These are phyloP conservation scores for Taxawa tesnikishii DNA, from an alignment of 2,329 filamentous ascomycete species.

Conservation along the genomic window DNA sequence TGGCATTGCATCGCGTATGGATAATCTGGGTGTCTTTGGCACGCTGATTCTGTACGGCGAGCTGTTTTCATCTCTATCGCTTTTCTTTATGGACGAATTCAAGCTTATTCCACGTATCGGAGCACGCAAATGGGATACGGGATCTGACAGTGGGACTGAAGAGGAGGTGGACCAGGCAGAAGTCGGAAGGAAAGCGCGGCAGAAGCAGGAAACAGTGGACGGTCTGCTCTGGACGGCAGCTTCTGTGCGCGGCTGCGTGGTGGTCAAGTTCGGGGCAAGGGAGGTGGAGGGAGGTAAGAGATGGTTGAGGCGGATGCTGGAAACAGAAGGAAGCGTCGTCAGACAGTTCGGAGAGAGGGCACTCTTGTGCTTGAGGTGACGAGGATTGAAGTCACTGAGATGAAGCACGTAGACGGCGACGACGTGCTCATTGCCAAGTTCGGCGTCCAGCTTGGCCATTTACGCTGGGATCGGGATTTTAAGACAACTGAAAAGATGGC, in stretches of 20 bases:
- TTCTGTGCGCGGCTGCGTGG: slow-evolving; percentile 65
- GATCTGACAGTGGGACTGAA: slow-evolving; percentile 17
- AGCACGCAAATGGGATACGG: slow-evolving; percentile 56
- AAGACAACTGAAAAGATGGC: too few species aligned
- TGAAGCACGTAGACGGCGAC: too few species aligned
- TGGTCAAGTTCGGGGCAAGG: slow-evolving; percentile 81
- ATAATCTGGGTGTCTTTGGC: slow-evolving; percentile 64
- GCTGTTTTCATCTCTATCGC: slow-evolving; percentile 50
- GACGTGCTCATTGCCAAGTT: too few species aligned
- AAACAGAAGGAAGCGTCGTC: slow-evolving; percentile 59
- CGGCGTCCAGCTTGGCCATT: too few species aligned
- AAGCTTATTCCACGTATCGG: slow-evolving; percentile 68
- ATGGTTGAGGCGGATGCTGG: slow-evolving; percentile 69
- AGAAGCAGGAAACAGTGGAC: slow-evolving; percentile 45
- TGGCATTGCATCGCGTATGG: slow-evolving; percentile 46
- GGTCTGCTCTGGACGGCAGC: slow-evolving; percentile 74
- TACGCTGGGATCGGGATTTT: too few species aligned
- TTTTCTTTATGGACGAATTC: slow-evolving; percentile 73
- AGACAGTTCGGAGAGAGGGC: slow-evolving; percentile 68
- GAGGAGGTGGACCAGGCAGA: slow-evolving; percentile 27
- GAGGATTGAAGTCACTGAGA: too few species aligned
- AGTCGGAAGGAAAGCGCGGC: slow-evolving; percentile 38
- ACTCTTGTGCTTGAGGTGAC: slow-evolving; percentile 54
- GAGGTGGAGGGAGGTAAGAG: slow-evolving; percentile 68
- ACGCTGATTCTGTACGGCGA: slow-evolving; percentile 74